Evolutionary conservation across 2,329 filamentous ascomycete species (phyloP).

Genomic region (Fusarium concolor): DNA sequence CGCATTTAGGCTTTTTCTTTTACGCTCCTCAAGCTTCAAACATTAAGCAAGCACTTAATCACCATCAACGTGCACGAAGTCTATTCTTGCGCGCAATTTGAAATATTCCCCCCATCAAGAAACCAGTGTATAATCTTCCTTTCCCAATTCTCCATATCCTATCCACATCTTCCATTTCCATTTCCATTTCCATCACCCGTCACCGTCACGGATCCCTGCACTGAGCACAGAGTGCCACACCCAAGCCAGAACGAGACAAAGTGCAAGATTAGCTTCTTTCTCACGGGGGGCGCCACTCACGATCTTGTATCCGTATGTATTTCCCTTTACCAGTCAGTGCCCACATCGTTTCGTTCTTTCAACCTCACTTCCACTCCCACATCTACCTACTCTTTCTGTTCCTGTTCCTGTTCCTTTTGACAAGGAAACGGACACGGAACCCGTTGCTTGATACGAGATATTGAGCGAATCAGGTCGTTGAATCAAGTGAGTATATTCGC

Average conservation of each 20-base stretch:
- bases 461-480: slow-evolving; percentile 4
- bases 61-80: neutral
- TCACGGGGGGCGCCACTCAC: slow-evolving; percentile 35
- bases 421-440: neutral
- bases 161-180: neutral
- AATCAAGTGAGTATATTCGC: slow-evolving; percentile 23
- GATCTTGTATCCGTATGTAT: slow-evolving; percentile 14
- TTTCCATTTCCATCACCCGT: neutral
- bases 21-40: neutral
- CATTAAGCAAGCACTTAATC: neutral
- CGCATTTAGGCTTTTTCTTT: slow-evolving; percentile 14
- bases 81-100: neutral
- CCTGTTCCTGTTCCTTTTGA: slow-evolving; percentile 9
- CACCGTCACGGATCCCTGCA: slow-evolving; percentile 13
- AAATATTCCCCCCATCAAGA: slow-evolving; percentile 3
- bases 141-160: neutral
- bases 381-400: neutral
- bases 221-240: slow-evolving; percentile 24
- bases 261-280: slow-evolving; percentile 33
- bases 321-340: slow-evolving; percentile 8
- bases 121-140: slow-evolving; percentile 7
- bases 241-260: slow-evolving; percentile 35
- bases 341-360: slow-evolving; percentile 17
- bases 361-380: slow-evolving; percentile 12
- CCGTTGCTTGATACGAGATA: slow-evolving; percentile 6